Conservation (phyloP, 2,329 filamentous ascomycete genomes). For the Alternaria ethzedia region DNA sequence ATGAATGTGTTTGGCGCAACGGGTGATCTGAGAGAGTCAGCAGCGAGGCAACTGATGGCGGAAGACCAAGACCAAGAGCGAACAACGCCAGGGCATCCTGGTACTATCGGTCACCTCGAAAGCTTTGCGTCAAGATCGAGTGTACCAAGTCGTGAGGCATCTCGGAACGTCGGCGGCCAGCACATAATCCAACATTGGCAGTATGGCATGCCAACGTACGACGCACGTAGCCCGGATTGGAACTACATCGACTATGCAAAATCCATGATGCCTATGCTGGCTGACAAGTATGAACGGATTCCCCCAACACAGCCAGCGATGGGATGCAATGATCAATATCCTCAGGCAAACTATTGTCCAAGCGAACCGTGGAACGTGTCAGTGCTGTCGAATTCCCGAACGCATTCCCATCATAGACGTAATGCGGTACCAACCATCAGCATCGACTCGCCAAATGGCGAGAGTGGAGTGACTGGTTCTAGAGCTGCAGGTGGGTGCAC, state of each 20-base stretch:
- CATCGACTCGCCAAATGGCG: background rate
- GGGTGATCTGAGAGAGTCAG: no score
- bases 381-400: no score
- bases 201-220: no score
- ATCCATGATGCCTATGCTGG: no score
- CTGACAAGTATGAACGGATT: no score
- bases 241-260: accelerated
- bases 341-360: no score
- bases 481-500: background rate
- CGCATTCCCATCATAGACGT: background rate
- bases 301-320: background rate
- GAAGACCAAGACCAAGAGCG: background rate
- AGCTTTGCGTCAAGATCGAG: background rate
- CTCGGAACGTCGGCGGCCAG: background rate
- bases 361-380: no score
- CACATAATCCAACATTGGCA: background rate
- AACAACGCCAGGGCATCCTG: no score
- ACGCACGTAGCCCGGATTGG: background rate
- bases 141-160: background rate
- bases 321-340: background rate
- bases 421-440: background rate
- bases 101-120: no score
- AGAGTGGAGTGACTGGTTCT: background rate
- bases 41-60: background rate
- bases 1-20: background rate